Percentiles rank a stretch among this genome's conserved stretches.
phyloP scores from a whole-genome alignment of 176 grass and related monocot genomes.

The Raddia guianensis region DNA sequence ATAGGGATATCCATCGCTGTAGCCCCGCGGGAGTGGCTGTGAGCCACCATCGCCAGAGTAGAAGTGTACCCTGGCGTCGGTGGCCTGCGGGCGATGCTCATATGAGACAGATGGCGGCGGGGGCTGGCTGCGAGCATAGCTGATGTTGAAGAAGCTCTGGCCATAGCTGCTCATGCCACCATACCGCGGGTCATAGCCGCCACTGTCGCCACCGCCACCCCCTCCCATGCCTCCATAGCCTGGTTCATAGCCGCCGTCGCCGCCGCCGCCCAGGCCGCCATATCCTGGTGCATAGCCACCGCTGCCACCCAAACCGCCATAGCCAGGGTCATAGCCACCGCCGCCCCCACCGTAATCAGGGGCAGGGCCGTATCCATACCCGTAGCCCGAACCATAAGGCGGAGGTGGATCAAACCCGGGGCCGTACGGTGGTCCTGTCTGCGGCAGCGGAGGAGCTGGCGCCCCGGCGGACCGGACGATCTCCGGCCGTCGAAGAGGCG shows the following conservation, averaged over 20 bases:
- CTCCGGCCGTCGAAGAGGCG: slow-evolving; percentile 27
- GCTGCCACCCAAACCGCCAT: slow-evolving; percentile 7
- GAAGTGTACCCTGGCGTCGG: slow-evolving; percentile 47
- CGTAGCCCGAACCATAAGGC: slow-evolving; percentile 38
- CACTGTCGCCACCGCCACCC: neutral
- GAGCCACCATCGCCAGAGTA: slow-evolving; percentile 32
- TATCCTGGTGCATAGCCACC: slow-evolving; percentile 39
- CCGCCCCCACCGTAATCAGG: slow-evolving; percentile 18
- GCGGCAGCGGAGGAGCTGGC: slow-evolving; percentile 7
- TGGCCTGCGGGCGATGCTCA: slow-evolving; percentile 45
- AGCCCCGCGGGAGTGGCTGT: slow-evolving; percentile 41
- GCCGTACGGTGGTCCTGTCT: slow-evolving; percentile 39
- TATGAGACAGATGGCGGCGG: slow-evolving; percentile 44
- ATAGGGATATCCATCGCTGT: slow-evolving; percentile 45
- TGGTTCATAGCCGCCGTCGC: slow-evolving; percentile 36
- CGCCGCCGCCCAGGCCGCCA: slow-evolving; percentile 29
- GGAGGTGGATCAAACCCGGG: slow-evolving; percentile 42
- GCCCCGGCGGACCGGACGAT: slow-evolving; percentile 7
- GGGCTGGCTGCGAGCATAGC: slow-evolving; percentile 59
- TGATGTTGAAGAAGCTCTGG: slow-evolving; percentile 68
- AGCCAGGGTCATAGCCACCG: slow-evolving; percentile 39
- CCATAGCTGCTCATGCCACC: slow-evolving; percentile 45
- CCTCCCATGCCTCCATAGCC: slow-evolving; percentile 43
- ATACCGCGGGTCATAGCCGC: slow-evolving; percentile 37
- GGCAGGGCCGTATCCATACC: slow-evolving; percentile 26